phyloP scores from a whole-genome alignment of 2,329 filamentous ascomycete species.

The Diaporthe sp. region DNA sequence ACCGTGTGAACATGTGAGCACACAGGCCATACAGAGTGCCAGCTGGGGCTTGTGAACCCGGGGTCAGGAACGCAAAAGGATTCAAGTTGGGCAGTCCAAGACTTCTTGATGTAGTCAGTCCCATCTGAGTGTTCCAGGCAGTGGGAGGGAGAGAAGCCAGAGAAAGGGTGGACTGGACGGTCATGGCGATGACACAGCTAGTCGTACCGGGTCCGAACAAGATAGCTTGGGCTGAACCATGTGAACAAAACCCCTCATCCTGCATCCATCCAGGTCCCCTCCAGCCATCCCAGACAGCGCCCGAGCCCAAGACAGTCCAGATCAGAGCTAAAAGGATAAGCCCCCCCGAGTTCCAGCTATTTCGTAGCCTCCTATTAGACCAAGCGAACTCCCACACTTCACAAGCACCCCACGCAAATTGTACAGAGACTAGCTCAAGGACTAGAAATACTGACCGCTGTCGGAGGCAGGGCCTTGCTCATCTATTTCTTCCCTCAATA shows the following conservation, averaged over 20 bases:
- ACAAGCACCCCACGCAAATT: slow-evolving; percentile 15
- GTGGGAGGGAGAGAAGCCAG: not conserved
- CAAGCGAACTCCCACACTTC: not conserved
- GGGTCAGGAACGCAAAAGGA: slow-evolving; percentile 16
- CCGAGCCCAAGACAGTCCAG: slow-evolving; percentile 14
- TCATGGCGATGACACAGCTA: slow-evolving; percentile 21
- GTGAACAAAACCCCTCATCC: slow-evolving; percentile 40
- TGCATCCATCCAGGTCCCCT: not conserved
- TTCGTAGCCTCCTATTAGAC: not conserved
- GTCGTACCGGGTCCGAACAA: slow-evolving; percentile 4
- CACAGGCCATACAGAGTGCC: not conserved
- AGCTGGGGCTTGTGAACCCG: not conserved
- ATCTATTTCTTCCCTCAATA: slow-evolving; percentile 3
- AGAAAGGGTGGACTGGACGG: not conserved
- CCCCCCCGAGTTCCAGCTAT: slow-evolving; percentile 10
- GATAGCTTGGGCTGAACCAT: slow-evolving; percentile 31
- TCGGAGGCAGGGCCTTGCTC: slow-evolving; percentile 29
- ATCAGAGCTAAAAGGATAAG: slow-evolving; percentile 22
- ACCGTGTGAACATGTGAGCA: not conserved
- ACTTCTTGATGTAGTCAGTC: slow-evolving; percentile 16
- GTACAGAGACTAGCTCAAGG: slow-evolving; percentile 1
- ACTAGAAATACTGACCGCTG: slow-evolving; percentile 34
- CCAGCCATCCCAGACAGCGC: slow-evolving; percentile 11
- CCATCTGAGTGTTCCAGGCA: slow-evolving; percentile 18
- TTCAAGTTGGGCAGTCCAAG: slow-evolving; percentile 23